A percentile compares a stretch with the other conserved stretches of the same genome.
phyloP scores from a whole-genome alignment of 495 filamentous ascomycete genomes.

The Penicillium samsonianum region DNA sequence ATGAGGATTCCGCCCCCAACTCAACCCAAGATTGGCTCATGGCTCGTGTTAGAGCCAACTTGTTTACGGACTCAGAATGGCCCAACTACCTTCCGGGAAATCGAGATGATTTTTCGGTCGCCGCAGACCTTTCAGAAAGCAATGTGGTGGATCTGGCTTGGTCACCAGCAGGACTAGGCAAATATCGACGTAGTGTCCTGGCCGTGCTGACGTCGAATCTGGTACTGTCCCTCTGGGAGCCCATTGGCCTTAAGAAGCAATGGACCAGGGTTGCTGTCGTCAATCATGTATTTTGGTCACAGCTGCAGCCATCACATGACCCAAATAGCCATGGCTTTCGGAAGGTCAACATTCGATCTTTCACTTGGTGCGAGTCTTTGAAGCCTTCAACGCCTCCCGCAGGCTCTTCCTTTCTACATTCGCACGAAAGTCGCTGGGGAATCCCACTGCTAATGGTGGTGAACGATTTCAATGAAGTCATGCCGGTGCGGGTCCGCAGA shows the following conservation, averaged over 20 bases:
- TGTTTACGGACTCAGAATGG: conserved; percentile 58
- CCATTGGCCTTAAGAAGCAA: conserved; percentile 35
- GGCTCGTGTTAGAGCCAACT: conserved; percentile 49
- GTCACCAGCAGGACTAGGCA: conserved; percentile 62
- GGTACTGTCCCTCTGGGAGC: conserved; percentile 49
- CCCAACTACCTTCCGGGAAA: conserved; percentile 45
- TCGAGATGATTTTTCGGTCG: conserved; percentile 57
- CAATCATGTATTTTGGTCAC: conserved; percentile 37
- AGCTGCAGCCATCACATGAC: conserved; percentile 21
- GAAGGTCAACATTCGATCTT: conserved; percentile 41
- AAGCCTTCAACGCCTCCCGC: conserved; percentile 20
- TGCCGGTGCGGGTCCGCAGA: conserved; percentile 30
- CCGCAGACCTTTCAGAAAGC: conserved; percentile 61
- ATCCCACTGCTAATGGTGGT: conserved; percentile 36
- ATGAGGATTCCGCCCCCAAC: conserved; percentile 14
- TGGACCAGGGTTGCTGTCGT: conserved; percentile 50
- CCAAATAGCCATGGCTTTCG: conserved; percentile 22
- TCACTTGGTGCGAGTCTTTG: conserved; percentile 44
- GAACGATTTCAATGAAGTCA: conserved; percentile 47
- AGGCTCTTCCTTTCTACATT: conserved; percentile 9
- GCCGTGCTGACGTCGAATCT: conserved; percentile 62
- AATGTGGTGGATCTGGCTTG: conserved; percentile 55
- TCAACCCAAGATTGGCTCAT: conserved; percentile 35
- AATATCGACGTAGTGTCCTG: conserved; percentile 58
- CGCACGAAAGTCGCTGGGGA: conserved; percentile 44